Conservation (phyloP, 148 eudicot species). For the Persicaria maculosa region DNA sequence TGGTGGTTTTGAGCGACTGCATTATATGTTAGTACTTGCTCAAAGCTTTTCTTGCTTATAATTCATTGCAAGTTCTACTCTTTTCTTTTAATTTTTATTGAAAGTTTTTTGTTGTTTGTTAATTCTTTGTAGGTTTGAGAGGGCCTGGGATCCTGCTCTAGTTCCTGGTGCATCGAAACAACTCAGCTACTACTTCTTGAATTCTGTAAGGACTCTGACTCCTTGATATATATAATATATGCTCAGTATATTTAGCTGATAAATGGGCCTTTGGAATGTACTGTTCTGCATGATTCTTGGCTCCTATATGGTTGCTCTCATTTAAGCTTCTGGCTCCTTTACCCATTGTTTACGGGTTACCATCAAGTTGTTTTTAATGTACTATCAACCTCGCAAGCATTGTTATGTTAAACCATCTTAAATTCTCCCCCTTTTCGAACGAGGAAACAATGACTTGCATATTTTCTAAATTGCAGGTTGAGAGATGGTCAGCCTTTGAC, state of each 20-base stretch:
- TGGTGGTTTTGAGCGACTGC: slow-evolving; percentile 89
- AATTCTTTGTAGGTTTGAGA: slow-evolving; percentile 53
- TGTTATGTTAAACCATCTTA: no score
- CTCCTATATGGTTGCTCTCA: no score
- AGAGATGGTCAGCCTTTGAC: slow-evolving; percentile 62
- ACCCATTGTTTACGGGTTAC: no score
- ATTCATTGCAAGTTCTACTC: background rate
- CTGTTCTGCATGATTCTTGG: no score
- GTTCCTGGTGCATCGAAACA: slow-evolving; percentile 64
- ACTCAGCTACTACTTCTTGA: slow-evolving; percentile 76
- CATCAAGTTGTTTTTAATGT: no score
- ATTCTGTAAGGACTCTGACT: slow-evolving; percentile 48
- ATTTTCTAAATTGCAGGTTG: slow-evolving; percentile 52
- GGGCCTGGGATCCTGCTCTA: slow-evolving; percentile 88
- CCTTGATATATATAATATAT: background rate
- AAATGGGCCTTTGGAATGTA: background rate
- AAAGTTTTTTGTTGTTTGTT: slow-evolving; percentile 2
- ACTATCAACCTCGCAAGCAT: no score
- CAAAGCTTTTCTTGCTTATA: background rate
- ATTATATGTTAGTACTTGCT: slow-evolving; percentile 54
- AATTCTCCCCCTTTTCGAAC: no score
- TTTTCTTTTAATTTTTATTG: background rate
- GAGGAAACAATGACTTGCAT: slow-evolving; percentile 9
- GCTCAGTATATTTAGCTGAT: background rate
- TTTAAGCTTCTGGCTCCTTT: no score